These are phyloP conservation scores for Pleurotus eryngii DNA, from an alignment of 768 basidiomycete species.

Conservation along the genomic window DNA sequence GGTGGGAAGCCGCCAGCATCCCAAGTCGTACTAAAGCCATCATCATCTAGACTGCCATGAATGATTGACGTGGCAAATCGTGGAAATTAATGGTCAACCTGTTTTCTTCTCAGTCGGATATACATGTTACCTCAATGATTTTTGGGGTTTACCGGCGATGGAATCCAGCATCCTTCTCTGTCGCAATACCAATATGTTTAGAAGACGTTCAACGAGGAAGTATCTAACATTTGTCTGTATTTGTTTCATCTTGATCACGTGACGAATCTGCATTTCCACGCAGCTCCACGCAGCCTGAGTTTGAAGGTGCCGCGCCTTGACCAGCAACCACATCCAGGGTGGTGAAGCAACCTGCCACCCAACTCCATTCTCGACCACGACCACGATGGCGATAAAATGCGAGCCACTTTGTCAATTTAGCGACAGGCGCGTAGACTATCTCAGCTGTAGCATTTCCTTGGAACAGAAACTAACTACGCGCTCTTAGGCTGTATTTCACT, in stretches of 20 bases:
- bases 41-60: too few species aligned
- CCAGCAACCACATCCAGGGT: conserved; percentile 16
- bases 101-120: too few species aligned
- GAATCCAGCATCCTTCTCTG: too few species aligned
- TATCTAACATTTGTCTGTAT: neutral
- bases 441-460: conserved; percentile 8
- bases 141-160: too few species aligned
- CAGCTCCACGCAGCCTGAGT: conserved; percentile 6
- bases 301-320: conserved; percentile 20
- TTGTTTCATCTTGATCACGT: neutral
- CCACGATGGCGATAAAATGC: conserved; percentile 48
- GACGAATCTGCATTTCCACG: conserved; percentile 1
- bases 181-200: too few species aligned
- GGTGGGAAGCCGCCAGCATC: too few species aligned
- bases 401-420: conserved; percentile 79
- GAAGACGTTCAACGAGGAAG: neutral
- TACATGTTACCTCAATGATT: too few species aligned
- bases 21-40: too few species aligned
- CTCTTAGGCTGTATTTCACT: conserved; percentile 78
- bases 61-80: too few species aligned
- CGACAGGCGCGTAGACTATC: conserved; percentile 54
- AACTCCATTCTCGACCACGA: conserved; percentile 14
- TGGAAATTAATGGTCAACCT: too few species aligned
- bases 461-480: conserved; percentile 8
- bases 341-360: conserved; percentile 15